Percentiles rank a stretch among this genome's conserved stretches.
phyloP scores from a whole-genome alignment of 192 early-diverging fungal species.

The Chytriomyces hyalinus region DNA sequence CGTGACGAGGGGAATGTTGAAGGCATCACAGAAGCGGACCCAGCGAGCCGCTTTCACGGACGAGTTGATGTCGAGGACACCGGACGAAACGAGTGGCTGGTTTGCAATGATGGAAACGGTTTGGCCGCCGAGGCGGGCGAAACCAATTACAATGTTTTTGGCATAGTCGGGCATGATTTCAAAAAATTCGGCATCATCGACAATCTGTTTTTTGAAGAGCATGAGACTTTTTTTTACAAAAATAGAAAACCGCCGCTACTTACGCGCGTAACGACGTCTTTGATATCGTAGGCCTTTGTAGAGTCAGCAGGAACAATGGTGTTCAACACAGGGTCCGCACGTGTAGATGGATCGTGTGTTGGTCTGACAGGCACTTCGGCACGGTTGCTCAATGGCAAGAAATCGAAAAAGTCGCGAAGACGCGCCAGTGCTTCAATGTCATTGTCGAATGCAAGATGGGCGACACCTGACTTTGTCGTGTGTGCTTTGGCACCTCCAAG shows the following conservation, averaged over 20 bases:
- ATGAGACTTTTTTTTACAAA: not conserved
- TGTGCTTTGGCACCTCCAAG: constrained; percentile 91
- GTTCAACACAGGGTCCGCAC: constrained; percentile 80
- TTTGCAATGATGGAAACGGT: constrained; percentile 92
- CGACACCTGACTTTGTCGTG: constrained; percentile 90
- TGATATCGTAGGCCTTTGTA: constrained; percentile 93
- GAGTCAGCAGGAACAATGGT: constrained; percentile 89
- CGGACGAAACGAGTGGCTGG: constrained; percentile 94
- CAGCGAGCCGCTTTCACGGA: constrained; percentile 95
- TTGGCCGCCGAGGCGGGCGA: constrained; percentile 82
- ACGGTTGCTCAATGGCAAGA: constrained; percentile 84
- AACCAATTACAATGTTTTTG: constrained; percentile 90
- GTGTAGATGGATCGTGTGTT: constrained; percentile 68
- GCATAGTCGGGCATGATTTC: constrained; percentile 93
- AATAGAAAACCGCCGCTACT: not conserved
- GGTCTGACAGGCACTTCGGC: constrained; percentile 66
- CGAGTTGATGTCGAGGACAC: constrained; percentile 93
- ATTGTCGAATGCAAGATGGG: constrained; percentile 90
- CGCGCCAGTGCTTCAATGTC: constrained; percentile 86
- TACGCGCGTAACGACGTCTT: constrained; percentile 79
- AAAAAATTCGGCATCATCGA: constrained; percentile 85
- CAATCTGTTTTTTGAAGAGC: constrained; percentile 40
- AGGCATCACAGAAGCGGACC: constrained; percentile 96
- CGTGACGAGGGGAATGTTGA: constrained; percentile 92
- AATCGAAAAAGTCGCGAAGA: constrained; percentile 85